Evolutionary conservation across 129 eudicot genomes (phyloP).

Genomic region (Escallonia rubra): DNA sequence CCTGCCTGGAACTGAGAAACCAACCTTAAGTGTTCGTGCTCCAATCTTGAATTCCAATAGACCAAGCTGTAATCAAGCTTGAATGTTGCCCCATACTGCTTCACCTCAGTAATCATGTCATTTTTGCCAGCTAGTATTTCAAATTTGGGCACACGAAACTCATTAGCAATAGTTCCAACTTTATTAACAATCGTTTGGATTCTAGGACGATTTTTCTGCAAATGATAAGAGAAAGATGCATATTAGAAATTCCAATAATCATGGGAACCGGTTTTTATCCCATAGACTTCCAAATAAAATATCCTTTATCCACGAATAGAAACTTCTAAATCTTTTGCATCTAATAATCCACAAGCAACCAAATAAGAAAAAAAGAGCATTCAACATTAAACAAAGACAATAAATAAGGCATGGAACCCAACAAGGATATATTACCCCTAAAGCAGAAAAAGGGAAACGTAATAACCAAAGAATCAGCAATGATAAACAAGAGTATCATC

Average conservation of each 20-base stretch:
- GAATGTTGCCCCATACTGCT: constrained; percentile 92
- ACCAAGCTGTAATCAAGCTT: constrained; percentile 94
- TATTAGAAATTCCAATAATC: background rate
- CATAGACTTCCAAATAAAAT: too few relatives aligned
- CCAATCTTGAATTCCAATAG: constrained; percentile 97
- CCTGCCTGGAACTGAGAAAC: constrained; percentile 68
- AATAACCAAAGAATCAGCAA: too few relatives aligned
- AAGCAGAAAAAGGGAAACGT: too few relatives aligned
- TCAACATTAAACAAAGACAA: too few relatives aligned
- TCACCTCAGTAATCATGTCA: constrained; percentile 91
- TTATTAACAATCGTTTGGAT: constrained; percentile 86
- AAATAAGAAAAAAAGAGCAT: too few relatives aligned
- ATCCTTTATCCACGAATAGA: too few relatives aligned
- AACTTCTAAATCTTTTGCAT: too few relatives aligned
- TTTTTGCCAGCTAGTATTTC: constrained; percentile 78
- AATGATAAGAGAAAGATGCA: background rate
- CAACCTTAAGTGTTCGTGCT: constrained; percentile 87
- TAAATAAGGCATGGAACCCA: too few relatives aligned
- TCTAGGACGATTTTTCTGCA: constrained; percentile 87
- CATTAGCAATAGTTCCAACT: constrained; percentile 81
- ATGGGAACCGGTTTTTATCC: too few relatives aligned
- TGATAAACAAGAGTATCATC: too few relatives aligned
- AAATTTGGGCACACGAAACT: constrained; percentile 94
- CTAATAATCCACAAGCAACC: too few relatives aligned
- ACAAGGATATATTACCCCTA: too few relatives aligned